A percentile compares a stretch with the other conserved stretches of the same genome.
Evolutionary conservation across 202 grass and related monocot genomes (phyloP).

Genomic region (Panicum hallii): DNA sequence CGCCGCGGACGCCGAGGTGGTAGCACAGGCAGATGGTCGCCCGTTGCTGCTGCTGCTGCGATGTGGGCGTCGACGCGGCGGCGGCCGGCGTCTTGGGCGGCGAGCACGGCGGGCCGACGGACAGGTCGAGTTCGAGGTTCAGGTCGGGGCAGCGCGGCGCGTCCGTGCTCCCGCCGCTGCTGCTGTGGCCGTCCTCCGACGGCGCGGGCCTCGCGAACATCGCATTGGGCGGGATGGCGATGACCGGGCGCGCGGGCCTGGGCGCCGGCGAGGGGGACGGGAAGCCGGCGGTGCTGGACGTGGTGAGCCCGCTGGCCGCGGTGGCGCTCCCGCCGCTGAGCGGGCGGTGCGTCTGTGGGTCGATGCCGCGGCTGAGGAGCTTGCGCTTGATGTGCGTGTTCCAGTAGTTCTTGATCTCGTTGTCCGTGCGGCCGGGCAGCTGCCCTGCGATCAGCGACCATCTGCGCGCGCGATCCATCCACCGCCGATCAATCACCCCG

Average conservation of each 20-base stretch:
- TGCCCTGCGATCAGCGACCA: slow-evolving; percentile 95
- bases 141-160: slow-evolving; percentile 79
- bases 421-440: slow-evolving; percentile 86
- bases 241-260: slow-evolving; percentile 11
- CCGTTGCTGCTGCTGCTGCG: slow-evolving; percentile 29
- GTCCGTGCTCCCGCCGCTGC: slow-evolving; percentile 65
- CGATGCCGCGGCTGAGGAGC: slow-evolving; percentile 79
- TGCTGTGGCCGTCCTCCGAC: slow-evolving; percentile 64
- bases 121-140: slow-evolving; percentile 85
- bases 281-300: slow-evolving; percentile 31
- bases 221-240: slow-evolving; percentile 32
- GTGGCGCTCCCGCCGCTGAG: slow-evolving; percentile 38
- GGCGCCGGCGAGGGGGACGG: slow-evolving; percentile 5
- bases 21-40: slow-evolving; percentile 78
- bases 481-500: neutral
- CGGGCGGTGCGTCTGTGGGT: slow-evolving; percentile 84
- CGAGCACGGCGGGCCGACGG: slow-evolving; percentile 68
- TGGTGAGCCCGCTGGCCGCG: slow-evolving; percentile 40
- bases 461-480: slow-evolving; percentile 33
- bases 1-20: slow-evolving; percentile 67
- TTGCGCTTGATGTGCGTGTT: slow-evolving; percentile 99
- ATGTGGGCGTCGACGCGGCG: slow-evolving; percentile 44
- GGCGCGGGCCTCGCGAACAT: slow-evolving; percentile 28
- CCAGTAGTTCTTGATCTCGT: slow-evolving; percentile 99
- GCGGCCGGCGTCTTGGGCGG: slow-evolving; percentile 54